Evolutionary conservation across 352 stramenopile species (phyloP).

Genomic region (Phytophthora capsici): DNA sequence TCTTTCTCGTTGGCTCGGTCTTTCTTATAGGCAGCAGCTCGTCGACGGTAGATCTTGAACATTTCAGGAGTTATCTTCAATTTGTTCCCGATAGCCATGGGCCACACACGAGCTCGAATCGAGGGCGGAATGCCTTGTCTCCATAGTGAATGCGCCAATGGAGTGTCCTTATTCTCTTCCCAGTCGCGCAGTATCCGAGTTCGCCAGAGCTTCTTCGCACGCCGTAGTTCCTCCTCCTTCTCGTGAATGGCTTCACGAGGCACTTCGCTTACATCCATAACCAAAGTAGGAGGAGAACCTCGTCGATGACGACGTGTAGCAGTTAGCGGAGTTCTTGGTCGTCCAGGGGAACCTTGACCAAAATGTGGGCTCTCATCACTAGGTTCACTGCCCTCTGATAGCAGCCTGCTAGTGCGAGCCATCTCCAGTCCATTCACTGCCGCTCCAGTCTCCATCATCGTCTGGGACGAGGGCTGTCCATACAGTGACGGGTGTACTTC

Average conservation of each 20-base stretch:
- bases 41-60: constrained; percentile 83
- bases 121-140: constrained; percentile 84
- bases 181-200: constrained; percentile 81
- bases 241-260: constrained; percentile 68
- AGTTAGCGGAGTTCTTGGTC: constrained; percentile 9
- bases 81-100: constrained; percentile 85
- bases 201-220: constrained; percentile 85
- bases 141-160: constrained; percentile 80
- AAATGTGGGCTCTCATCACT: constrained; percentile 33
- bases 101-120: constrained; percentile 83
- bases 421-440: constrained; percentile 17
- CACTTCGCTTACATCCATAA: constrained; percentile 18
- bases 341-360: constrained; percentile 17
- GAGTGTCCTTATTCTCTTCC: constrained; percentile 78
- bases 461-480: constrained; percentile 6
- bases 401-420: constrained; percentile 14
- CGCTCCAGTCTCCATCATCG: constrained; percentile 11
- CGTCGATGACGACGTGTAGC: constrained; percentile 23
- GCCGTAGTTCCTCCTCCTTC: constrained; percentile 81
- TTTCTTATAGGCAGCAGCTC: constrained; percentile 70
- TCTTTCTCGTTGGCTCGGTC: constrained; percentile 42
- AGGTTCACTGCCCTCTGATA: constrained; percentile 30
- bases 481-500: constrained; percentile 50
- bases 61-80: constrained; percentile 88
- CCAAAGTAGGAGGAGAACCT: constrained; percentile 30